phyloP scores from a whole-genome alignment of 2,329 filamentous ascomycete species.

The Alternaria triticimaculans region DNA sequence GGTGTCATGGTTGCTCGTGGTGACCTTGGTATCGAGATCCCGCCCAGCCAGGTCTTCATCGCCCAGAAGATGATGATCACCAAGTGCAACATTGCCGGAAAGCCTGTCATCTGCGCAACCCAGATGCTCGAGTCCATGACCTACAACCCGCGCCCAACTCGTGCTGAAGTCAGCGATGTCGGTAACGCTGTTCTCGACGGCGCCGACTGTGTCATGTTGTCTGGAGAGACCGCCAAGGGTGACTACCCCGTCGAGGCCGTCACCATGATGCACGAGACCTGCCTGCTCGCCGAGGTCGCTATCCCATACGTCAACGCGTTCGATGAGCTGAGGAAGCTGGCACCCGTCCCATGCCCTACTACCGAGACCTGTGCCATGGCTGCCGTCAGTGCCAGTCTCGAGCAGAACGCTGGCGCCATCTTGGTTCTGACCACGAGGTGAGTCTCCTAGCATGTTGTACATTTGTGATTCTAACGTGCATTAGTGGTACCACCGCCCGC shows the following conservation, averaged over 20 bases:
- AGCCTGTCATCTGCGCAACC: conserved; percentile 97
- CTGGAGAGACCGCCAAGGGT: conserved; percentile 98
- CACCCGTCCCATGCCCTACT: conserved; percentile 82
- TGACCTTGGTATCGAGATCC: conserved; percentile 98
- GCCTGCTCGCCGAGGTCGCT: conserved; percentile 93
- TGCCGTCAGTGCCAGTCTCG: conserved; percentile 91
- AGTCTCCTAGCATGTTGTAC: conserved; percentile 29
- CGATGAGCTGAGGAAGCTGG: conserved; percentile 88
- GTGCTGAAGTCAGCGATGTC: conserved; percentile 97
- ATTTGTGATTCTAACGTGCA: conserved; percentile 23
- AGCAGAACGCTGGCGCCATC: conserved; percentile 95
- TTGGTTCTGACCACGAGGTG: conserved; percentile 91
- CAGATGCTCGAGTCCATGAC: conserved; percentile 99
- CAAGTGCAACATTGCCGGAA: conserved; percentile 99
- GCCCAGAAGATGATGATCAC: conserved; percentile 99
- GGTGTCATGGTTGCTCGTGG: conserved; percentile 99
- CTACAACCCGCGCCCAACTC: conserved; percentile 97
- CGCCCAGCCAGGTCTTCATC: conserved; percentile 96
- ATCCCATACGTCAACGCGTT: conserved; percentile 97
- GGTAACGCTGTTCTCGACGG: conserved; percentile 98
- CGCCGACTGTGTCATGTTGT: conserved; percentile 99
- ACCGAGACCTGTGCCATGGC: conserved; percentile 97
- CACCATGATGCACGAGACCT: conserved; percentile 97
- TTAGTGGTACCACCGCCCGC: conserved; percentile 86
- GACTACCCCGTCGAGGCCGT: conserved; percentile 92